Base-by-base conservation (phyloP, 2,329 filamentous ascomycete genomes). In the Colletotrichum somersetense region DNA sequence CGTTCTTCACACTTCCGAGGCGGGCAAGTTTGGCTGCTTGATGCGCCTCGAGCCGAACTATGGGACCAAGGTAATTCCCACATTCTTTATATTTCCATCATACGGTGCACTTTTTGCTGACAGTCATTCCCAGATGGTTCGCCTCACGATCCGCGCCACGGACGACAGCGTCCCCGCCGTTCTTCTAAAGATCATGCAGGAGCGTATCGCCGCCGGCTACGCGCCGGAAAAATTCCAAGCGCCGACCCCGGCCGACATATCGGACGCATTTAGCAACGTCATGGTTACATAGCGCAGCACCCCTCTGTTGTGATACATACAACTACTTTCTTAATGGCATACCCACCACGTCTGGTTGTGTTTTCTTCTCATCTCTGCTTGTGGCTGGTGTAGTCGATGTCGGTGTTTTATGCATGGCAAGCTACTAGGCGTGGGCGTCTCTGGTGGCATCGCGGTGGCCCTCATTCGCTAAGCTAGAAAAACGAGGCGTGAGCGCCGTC, bases 41-140 rank as follows among this genome's bases (percentile, higher is more conserved):
- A 84, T 99, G 86, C 89, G 96, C 79, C 83, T 99, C 83, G 96
- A 99, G 87, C 96, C 96, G 73, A 99, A 99, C 84, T 96, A 95
- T 79, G 88, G 89, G 75, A 96, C 92, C 75, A 93, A 94, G 90
- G 96, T 98, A 83, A 56, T 26, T 50, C 14, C 14, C 40, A n/a
- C 5, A 35, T 33, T 57, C 61, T 18, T 23, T 71, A 23, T 69
- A 42, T 26, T 26, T 12, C 16, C 16, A 33, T 5, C 3, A 46
- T 53, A 52, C 33, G 12, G n/a, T 53, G 26, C 38, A 12, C n/a
- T 55, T 11, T 46, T 46, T 40, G 33, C 70, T 66, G 14, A 76
- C 82, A 74, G 78, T 44, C 75, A 76, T 38, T 44, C 38, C n/a
- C 76, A 98, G 96, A 98, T 98, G 94, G 93, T 97, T 78, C 95